Percentiles rank a stretch among this genome's conserved stretches.
Conservation (phyloP, 768 basidiomycete genomes). For the Pleurotus platypus region DNA sequence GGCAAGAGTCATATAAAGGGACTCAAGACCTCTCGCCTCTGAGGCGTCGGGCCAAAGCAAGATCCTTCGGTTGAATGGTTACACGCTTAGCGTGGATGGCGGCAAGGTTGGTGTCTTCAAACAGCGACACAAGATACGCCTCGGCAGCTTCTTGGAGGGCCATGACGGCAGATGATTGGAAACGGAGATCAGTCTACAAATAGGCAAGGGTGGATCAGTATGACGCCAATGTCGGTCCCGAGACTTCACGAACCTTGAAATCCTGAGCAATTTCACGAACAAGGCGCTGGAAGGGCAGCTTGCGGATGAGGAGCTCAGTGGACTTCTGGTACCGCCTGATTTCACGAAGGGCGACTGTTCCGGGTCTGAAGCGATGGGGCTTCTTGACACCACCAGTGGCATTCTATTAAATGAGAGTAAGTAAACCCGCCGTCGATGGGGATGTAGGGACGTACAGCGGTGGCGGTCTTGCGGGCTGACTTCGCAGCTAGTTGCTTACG, state of each 20-base stretch:
- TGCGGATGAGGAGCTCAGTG: slow-evolving; percentile 61
- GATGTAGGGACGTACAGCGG: slow-evolving; percentile 20
- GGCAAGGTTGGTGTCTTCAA: slow-evolving; percentile 66
- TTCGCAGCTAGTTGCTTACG: slow-evolving; percentile 61
- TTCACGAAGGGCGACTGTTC: slow-evolving; percentile 76
- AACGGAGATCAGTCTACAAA: slow-evolving; percentile 64
- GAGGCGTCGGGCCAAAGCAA: slow-evolving; percentile 51
- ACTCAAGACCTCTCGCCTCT: slow-evolving; percentile 35
- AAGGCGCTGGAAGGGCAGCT: slow-evolving; percentile 68
- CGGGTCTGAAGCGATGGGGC: slow-evolving; percentile 78
- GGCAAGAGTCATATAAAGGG: background rate
- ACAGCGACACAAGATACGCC: slow-evolving; percentile 72
- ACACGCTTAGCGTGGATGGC: slow-evolving; percentile 60
- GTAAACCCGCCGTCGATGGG: background rate
- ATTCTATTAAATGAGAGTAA: slow-evolving; percentile 23
- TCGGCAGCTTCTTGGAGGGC: slow-evolving; percentile 66
- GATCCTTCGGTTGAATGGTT: slow-evolving; percentile 62
- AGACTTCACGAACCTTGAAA: slow-evolving; percentile 51
- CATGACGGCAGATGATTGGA: slow-evolving; percentile 69
- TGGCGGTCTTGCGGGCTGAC: slow-evolving; percentile 54
- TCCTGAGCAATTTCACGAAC: slow-evolving; percentile 82
- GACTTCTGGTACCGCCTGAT: slow-evolving; percentile 65
- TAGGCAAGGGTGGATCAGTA: background rate
- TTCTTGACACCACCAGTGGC: slow-evolving; percentile 73
- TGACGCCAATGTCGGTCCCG: background rate